Percentiles rank a stretch among this genome's conserved stretches.
Conservation (phyloP, 2,329 filamentous ascomycete genomes). For the Trichoderma harzianum region DNA sequence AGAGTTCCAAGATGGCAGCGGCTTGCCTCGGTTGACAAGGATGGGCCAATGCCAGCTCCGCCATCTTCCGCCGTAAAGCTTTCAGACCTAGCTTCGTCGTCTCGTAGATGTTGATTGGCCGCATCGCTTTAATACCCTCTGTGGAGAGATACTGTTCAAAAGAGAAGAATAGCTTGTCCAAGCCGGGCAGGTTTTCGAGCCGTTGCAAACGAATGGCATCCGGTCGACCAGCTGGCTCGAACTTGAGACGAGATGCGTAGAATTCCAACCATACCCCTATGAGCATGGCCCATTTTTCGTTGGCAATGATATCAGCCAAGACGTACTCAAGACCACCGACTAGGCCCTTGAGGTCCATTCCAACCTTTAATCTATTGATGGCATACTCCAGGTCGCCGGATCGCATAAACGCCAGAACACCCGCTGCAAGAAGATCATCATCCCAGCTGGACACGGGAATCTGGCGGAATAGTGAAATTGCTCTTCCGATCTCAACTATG, state of each 20-base stretch:
- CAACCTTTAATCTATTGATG: conserved; percentile 38
- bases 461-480: conserved; percentile 43
- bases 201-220: conserved; percentile 22
- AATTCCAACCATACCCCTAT: conserved; percentile 39
- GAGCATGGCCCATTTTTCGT: conserved; percentile 35
- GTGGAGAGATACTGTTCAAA: conserved; percentile 35
- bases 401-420: conserved; percentile 41
- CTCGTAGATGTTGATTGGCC: conserved; percentile 24
- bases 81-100: conserved; percentile 26
- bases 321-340: conserved; percentile 44
- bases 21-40: conserved; percentile 36
- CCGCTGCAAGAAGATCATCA: conserved; percentile 38
- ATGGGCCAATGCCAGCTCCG: conserved; percentile 31
- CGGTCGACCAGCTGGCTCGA: conserved; percentile 10
- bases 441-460: conserved; percentile 39
- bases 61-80: conserved; percentile 31
- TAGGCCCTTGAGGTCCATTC: conserved; percentile 33
- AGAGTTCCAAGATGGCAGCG: conserved; percentile 38
- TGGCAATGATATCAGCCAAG: conserved; percentile 39
- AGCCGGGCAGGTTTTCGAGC: conserved; percentile 27
- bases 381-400: conserved; percentile 39
- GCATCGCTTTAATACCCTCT: conserved; percentile 25
- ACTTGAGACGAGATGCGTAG: conserved; percentile 23
- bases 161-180: conserved; percentile 32
- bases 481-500: conserved; percentile 43